Conservation (phyloP, 495 filamentous ascomycete species). For the Ascodesmis nigricans region DNA sequence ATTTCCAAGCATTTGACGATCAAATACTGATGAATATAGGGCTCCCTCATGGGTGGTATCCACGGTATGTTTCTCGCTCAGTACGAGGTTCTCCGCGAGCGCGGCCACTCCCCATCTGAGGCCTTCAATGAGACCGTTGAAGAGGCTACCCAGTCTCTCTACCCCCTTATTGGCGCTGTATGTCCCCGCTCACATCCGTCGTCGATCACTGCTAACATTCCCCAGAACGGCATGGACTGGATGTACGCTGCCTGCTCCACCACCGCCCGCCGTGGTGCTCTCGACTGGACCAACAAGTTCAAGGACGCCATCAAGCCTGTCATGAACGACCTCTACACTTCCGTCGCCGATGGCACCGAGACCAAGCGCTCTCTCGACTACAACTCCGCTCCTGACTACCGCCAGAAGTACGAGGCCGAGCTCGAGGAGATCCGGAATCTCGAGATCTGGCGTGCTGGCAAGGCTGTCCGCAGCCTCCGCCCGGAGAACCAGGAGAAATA, state of each 20-base stretch:
- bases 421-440: constrained; percentile 86
- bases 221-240: constrained; percentile 88
- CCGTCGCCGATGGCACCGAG: constrained; percentile 71
- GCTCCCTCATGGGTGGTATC: constrained; percentile 98
- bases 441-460: constrained; percentile 97
- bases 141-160: constrained; percentile 93
- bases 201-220: not conserved
- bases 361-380: constrained; percentile 85
- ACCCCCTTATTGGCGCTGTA: constrained; percentile 72
- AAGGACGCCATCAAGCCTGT: constrained; percentile 93
- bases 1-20: not conserved
- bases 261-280: constrained; percentile 90
- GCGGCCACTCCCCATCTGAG: constrained; percentile 88
- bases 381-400: constrained; percentile 84
- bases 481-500: constrained; percentile 53
- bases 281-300: constrained; percentile 91
- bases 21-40: constrained; percentile 20
- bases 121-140: constrained; percentile 99
- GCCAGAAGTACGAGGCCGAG: constrained; percentile 88
- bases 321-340: constrained; percentile 89
- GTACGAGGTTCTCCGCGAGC: constrained; percentile 98
- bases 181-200: not conserved
- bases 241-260: constrained; percentile 99
- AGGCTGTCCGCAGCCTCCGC: constrained; percentile 80
- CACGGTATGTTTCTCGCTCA: constrained; percentile 99